Conservation (phyloP, 2,329 filamentous ascomycete genomes). For the Fusarium tupiense region DNA sequence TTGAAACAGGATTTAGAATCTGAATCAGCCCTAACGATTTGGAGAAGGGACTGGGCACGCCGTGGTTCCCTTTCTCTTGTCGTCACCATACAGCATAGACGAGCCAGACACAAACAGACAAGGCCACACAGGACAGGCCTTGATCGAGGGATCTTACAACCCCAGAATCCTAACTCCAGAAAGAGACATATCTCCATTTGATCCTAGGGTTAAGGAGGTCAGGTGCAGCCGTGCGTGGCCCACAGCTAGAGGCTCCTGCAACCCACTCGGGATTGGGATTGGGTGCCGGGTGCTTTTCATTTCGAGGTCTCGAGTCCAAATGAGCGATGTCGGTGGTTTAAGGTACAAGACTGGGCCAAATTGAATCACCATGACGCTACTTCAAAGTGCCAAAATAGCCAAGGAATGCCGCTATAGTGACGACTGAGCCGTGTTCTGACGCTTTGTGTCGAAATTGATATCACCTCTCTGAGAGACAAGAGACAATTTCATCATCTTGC, state of each 20-base stretch:
- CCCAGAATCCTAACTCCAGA: conserved; percentile 30
- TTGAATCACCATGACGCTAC: conserved; percentile 41
- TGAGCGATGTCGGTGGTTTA: conserved; percentile 31
- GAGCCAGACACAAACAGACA: not conserved
- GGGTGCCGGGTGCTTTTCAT: conserved; percentile 34
- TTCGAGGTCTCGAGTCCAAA: conserved; percentile 17
- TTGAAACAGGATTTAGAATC: conserved; percentile 16
- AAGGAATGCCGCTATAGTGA: conserved; percentile 1
- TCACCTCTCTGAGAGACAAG: not conserved
- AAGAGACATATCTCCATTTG: conserved; percentile 39
- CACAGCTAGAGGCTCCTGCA: conserved; percentile 39
- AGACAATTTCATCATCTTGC: not conserved
- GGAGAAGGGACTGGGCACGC: conserved; percentile 23
- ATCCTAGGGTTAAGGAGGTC: conserved; percentile 38
- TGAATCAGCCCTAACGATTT: conserved; percentile 36
- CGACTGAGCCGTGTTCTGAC: not conserved
- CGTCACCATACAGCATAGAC: conserved; percentile 28
- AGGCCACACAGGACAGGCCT: conserved; percentile 11
- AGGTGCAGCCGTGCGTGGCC: conserved; percentile 39
- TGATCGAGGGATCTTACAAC: conserved; percentile 24
- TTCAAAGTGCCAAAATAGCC: not conserved
- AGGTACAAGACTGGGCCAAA: not conserved
- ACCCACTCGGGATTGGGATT: conserved; percentile 30
- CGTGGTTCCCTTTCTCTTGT: conserved; percentile 11
- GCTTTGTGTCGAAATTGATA: conserved; percentile 19